Conservation (phyloP, 768 basidiomycete species). For the Clitopilus passeckerianus region DNA sequence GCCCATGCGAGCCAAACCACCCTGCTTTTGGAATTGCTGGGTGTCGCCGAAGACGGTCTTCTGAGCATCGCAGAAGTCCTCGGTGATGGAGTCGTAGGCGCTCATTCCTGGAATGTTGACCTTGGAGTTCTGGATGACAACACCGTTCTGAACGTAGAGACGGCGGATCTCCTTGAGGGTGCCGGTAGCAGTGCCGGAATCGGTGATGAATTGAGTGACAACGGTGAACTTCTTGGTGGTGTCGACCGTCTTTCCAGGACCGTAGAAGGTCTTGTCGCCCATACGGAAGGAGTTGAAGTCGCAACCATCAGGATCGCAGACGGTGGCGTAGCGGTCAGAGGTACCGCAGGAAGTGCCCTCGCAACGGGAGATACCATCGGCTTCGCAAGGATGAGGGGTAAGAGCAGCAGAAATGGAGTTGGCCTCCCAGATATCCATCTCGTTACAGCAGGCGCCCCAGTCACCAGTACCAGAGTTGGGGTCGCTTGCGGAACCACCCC, state of each 20-base stretch:
- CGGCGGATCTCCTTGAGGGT: conserved; percentile 49
- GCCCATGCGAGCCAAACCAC: conserved; percentile 32
- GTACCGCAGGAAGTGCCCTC: conserved; percentile 33
- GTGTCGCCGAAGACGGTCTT: conserved; percentile 44
- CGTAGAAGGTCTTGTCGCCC: conserved; percentile 43
- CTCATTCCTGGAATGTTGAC: conserved; percentile 38
- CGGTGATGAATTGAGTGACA: conserved; percentile 54
- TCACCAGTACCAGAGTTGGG: conserved; percentile 41
- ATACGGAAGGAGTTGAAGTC: conserved; percentile 62
- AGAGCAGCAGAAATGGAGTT: conserved; percentile 46
- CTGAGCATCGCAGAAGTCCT: conserved; percentile 41
- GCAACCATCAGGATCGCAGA: conserved; percentile 55
- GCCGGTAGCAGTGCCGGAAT: conserved; percentile 37
- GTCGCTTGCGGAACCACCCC: conserved; percentile 30
- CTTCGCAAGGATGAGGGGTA: conserved; percentile 48
- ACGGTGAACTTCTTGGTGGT: conserved; percentile 48
- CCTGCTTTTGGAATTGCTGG: conserved; percentile 36
- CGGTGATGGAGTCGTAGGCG: conserved; percentile 41
- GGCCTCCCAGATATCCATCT: conserved; percentile 62
- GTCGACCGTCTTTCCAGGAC: conserved; percentile 43
- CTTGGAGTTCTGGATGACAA: conserved; percentile 46
- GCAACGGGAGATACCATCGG: conserved; percentile 36
- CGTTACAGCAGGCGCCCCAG: conserved; percentile 50
- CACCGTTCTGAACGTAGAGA: conserved; percentile 49
- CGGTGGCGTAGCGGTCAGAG: conserved; percentile 31